Base-by-base conservation (phyloP, 805 yeast genomes). In the Candida anglica region DNA sequence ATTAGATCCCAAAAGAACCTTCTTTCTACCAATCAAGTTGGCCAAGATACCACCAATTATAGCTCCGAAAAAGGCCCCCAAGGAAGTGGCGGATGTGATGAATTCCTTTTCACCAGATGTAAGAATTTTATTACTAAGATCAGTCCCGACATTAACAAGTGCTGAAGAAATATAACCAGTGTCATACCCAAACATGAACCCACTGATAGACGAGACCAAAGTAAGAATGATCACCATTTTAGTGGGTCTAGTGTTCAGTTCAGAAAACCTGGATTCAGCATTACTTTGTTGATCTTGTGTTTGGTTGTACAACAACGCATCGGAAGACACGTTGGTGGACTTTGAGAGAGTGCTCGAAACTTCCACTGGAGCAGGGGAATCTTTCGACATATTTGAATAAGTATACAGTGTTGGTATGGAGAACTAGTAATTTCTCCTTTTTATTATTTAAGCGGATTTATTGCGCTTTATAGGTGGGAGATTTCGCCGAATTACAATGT, bases 151-250 rank as follows among this genome's bases (percentile, higher is more conserved):
- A 23, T 88, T 78, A 15, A 89, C 95, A 48, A 91, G 69, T 0
- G 97, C 97, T 14, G 94, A 81, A 3, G 98, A 91, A 27, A 91
- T 89, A 60, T 91, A 91, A 46, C 98, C 98, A 1, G 98, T 91
- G 58, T 91, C 98, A 53, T 91, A 91, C 46, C 98, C 98, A 61
- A 91, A 91, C 87, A 91, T 78, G 61, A 89, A 87, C 1, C 98
- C 98, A 0, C 96, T 88, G 42, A 91, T 81, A 6, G 96, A 88
- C 0, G 96, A 78, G 18, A 80, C 79, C 32, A 80, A 66, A 0
- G 95, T 85, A 33, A 88, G 60, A 18, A 75, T 60, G 16, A 87
- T 63, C 32, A 88, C 86, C 48, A 85, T 60, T 6, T 68, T 59
- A 8, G 93, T 71, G 3, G 86, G 80, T 37, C 61, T 70, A 9